Conservation (phyloP, 208 protist genomes). For the Jaenimonas drosophilae region DNA sequence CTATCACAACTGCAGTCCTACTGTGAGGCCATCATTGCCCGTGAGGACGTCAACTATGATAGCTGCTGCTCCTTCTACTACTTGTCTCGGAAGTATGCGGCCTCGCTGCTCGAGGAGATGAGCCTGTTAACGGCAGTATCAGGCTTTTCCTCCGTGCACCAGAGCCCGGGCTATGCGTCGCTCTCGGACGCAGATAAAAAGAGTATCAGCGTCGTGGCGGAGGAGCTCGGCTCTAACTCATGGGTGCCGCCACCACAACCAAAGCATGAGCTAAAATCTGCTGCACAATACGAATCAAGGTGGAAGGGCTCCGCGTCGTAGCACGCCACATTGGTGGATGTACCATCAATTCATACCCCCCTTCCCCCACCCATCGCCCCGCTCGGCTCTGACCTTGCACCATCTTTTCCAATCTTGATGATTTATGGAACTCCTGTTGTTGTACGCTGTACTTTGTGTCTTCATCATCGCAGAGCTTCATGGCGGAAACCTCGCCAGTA, state of each 20-base stretch:
- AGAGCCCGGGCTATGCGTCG: constrained; percentile 23
- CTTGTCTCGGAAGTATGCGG: constrained; percentile 50
- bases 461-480: no score
- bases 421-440: no score
- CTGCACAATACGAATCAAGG: constrained; percentile 28
- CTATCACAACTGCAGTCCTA: constrained; percentile 50
- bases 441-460: no score
- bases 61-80: constrained; percentile 67
- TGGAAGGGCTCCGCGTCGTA: constrained; percentile 25
- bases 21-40: constrained; percentile 64
- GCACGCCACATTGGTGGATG: no score
- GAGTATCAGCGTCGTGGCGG: constrained; percentile 49
- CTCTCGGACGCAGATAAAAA: constrained; percentile 36
- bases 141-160: constrained; percentile 47
- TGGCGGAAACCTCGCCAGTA: no score
- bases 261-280: constrained; percentile 32
- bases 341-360: no score
- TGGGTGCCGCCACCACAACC: constrained; percentile 55
- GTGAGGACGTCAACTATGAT: constrained; percentile 74
- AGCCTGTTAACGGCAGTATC: constrained; percentile 58
- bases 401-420: no score
- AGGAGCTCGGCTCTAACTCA: constrained; percentile 39
- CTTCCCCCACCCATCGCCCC: no score
- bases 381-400: no score
- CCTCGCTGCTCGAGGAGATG: constrained; percentile 65